These are phyloP conservation scores for Thoreauomyces humboldtii DNA, from an alignment of 192 early-diverging fungal species.

Conservation along the genomic window DNA sequence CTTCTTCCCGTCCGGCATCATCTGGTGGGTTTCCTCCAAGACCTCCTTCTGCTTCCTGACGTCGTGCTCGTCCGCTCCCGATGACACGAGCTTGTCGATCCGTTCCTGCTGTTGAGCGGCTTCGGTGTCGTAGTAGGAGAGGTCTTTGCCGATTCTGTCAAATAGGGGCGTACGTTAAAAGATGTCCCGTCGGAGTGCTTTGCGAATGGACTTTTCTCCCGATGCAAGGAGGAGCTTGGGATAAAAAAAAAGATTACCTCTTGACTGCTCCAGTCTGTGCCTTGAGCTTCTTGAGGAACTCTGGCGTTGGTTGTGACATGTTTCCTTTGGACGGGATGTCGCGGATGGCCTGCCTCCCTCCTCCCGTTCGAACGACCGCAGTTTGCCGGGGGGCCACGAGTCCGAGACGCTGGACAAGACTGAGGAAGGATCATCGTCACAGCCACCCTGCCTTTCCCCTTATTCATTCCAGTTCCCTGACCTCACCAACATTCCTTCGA, in stretches of 20 bases:
- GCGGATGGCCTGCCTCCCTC: too few relatives aligned
- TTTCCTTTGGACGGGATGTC: too few relatives aligned
- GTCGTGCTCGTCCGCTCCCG: conserved; percentile 37
- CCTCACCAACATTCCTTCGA: too few relatives aligned
- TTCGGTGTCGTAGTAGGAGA: conserved; percentile 36
- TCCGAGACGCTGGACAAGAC: too few relatives aligned
- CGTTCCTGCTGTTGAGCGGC: conserved; percentile 37
- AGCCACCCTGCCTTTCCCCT: too few relatives aligned
- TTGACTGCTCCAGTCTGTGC: conserved; percentile 48
- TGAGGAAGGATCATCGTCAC: too few relatives aligned
- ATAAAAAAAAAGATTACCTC: conserved; percentile 16
- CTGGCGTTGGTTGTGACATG: conserved; percentile 3
- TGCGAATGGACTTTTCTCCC: not conserved
- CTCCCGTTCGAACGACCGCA: too few relatives aligned
- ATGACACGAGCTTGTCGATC: conserved; percentile 39
- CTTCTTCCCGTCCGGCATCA: conserved; percentile 44
- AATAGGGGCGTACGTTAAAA: not conserved
- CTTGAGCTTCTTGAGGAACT: conserved; percentile 34
- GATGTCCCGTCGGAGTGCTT: not conserved
- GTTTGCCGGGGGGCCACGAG: too few relatives aligned
- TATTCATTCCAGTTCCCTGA: too few relatives aligned
- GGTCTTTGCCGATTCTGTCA: conserved; percentile 44
- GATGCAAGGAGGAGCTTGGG: not conserved
- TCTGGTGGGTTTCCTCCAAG: conserved; percentile 46
- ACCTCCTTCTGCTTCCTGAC: conserved; percentile 49